phyloP scores from a whole-genome alignment of 305 asterid genomes.

The Fraxinus platypoda region DNA sequence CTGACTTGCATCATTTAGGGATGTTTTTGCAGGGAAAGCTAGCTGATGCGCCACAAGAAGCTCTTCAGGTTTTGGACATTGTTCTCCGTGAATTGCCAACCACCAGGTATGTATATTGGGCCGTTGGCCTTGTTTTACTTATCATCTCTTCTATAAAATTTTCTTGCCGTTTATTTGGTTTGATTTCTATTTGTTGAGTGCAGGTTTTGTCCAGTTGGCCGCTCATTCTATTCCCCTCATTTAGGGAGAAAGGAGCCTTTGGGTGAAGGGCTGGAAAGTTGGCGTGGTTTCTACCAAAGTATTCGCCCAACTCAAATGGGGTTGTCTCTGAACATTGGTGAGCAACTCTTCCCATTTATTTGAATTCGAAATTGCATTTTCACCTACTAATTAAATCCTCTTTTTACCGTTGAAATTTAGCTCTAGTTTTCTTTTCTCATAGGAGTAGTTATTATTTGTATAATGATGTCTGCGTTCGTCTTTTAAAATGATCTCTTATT shows the following conservation, averaged over 20 bases:
- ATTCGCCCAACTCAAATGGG: constrained; percentile 51
- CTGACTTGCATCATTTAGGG: constrained; percentile 88
- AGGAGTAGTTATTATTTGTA: not conserved
- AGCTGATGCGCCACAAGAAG: not conserved
- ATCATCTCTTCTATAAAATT: not conserved
- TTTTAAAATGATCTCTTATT: not conserved
- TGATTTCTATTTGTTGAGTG: constrained; percentile 14
- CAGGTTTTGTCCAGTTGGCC: constrained; percentile 79
- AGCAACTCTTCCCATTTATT: constrained; percentile 6
- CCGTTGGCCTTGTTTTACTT: not conserved
- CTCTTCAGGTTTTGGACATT: constrained; percentile 45
- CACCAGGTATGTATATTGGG: constrained; percentile 38
- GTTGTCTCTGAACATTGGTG: constrained; percentile 84
- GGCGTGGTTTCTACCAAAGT: not conserved
- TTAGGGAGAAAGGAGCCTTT: constrained; percentile 80
- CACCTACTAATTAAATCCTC: not conserved
- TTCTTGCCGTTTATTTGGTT: not conserved
- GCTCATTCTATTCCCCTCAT: constrained; percentile 80
- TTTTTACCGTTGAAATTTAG: not conserved
- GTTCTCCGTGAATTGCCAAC: constrained; percentile 93
- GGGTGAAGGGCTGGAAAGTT: constrained; percentile 44
- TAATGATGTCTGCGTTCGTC: not conserved
- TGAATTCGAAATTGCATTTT: not conserved
- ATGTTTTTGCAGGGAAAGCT: constrained; percentile 20
- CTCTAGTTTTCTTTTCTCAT: not conserved